Evolutionary conservation across 2,329 filamentous ascomycete species (phyloP).

Genomic region (Penicillium sp.): DNA sequence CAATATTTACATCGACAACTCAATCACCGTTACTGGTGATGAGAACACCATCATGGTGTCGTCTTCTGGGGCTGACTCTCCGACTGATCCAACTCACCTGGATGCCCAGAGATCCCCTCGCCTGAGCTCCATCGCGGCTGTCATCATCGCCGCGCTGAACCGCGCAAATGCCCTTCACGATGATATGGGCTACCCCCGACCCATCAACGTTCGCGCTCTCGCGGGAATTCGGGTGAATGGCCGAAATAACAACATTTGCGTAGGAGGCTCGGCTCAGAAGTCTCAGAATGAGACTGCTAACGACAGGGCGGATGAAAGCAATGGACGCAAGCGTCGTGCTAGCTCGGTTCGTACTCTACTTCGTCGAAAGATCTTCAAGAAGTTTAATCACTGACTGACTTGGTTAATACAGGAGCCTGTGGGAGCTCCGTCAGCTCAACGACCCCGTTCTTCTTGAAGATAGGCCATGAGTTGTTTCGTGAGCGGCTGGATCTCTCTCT

Average conservation of each 20-base stretch:
- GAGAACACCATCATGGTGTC: conserved; percentile 34
- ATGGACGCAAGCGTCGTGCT: conserved; percentile 3
- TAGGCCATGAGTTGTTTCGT: not conserved
- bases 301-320: not conserved
- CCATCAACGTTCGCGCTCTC: conserved; percentile 20
- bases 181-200: not conserved
- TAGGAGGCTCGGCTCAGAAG: not conserved
- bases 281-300: not conserved
- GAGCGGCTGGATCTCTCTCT: not conserved
- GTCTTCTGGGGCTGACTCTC: not conserved
- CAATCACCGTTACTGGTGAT: conserved; percentile 36
- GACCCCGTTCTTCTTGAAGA: not conserved
- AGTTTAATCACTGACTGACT: not conserved
- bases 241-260: not conserved
- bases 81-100: not conserved
- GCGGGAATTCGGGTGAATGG: conserved; percentile 29
- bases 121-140: not conserved
- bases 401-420: conserved; percentile 1
- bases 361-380: not conserved
- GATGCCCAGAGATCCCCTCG: not conserved
- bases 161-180: conserved; percentile 3
- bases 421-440: not conserved
- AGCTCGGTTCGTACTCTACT: conserved; percentile 2
- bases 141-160: conserved; percentile 3
- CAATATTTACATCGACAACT: conserved; percentile 38